Percentiles rank a stretch among this genome's conserved stretches.
These are phyloP conservation scores for Leptographium radiaticola DNA, from an alignment of 2,329 filamentous ascomycete species.

Conservation along the genomic window DNA sequence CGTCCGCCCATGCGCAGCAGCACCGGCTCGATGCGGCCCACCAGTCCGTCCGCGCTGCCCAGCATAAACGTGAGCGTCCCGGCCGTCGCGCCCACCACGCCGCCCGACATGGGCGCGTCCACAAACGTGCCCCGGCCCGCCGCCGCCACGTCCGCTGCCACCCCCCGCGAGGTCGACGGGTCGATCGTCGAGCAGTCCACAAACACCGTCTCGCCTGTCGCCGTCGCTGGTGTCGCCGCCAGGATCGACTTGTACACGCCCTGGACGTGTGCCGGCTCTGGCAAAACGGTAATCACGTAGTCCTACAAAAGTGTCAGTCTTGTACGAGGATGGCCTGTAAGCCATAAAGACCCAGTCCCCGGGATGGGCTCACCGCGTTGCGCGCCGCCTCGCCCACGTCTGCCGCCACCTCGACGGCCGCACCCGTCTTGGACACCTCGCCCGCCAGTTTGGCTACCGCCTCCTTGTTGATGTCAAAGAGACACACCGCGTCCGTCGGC, in stretches of 20 bases:
- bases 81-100: constrained; percentile 78
- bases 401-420: constrained; percentile 29
- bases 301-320: constrained; percentile 53
- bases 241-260: constrained; percentile 70
- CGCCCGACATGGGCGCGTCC: constrained; percentile 94
- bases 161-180: constrained; percentile 65
- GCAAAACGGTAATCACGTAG: constrained; percentile 76
- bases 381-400: constrained; percentile 35
- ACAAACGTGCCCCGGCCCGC: constrained; percentile 54
- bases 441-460: constrained; percentile 32
- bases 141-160: constrained; percentile 51
- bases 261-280: constrained; percentile 78
- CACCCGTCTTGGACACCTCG: constrained; percentile 32
- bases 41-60: constrained; percentile 48
- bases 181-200: constrained; percentile 98
- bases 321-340: constrained; percentile 20
- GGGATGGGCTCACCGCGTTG: constrained; percentile 32
- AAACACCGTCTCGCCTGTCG: constrained; percentile 54
- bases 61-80: constrained; percentile 95
- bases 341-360: constrained; percentile 18
- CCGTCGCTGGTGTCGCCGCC: constrained; percentile 33
- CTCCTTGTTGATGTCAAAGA: constrained; percentile 44
- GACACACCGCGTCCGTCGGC: constrained; percentile 33
- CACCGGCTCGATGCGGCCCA: constrained; percentile 53
- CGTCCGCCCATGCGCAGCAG: constrained; percentile 75